Evolutionary conservation across 306 rosid species (phyloP).

Genomic region (Pterocarpus santalinus): DNA sequence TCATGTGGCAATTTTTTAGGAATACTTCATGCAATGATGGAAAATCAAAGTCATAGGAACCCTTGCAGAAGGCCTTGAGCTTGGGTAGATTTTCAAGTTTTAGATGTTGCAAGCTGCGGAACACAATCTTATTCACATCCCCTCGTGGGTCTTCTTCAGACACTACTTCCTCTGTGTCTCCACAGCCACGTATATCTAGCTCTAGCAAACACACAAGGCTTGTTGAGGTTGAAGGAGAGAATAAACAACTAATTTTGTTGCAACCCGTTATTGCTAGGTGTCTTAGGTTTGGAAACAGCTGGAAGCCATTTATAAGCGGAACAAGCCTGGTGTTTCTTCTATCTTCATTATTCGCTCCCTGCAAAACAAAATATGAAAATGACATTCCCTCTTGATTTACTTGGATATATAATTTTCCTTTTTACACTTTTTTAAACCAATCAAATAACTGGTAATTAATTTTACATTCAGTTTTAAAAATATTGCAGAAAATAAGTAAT

Average conservation of each 20-base stretch:
- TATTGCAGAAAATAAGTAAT: too few species aligned
- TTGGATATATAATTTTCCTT: not conserved
- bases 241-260: slow-evolving; percentile 22
- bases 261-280: slow-evolving; percentile 29
- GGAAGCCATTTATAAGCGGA: slow-evolving; percentile 10
- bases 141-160: not conserved
- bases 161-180: slow-evolving; percentile 25
- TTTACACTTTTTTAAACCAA: not conserved
- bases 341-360: not conserved
- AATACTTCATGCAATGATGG: slow-evolving; percentile 30
- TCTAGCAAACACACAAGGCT: slow-evolving; percentile 35
- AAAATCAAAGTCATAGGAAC: slow-evolving; percentile 34
- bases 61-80: slow-evolving; percentile 31
- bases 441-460: too few species aligned
- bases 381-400: not conserved
- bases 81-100: slow-evolving; percentile 30
- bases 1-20: slow-evolving; percentile 30
- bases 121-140: not conserved
- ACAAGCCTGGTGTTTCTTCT: not conserved
- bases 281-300: slow-evolving; percentile 27
- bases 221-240: slow-evolving; percentile 34
- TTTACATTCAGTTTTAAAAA: too few species aligned
- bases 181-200: slow-evolving; percentile 35
- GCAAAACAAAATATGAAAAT: not conserved
- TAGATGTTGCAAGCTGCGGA: slow-evolving; percentile 16